Conservation (phyloP, 306 rosid species). For the Vachellia pachyceras region DNA sequence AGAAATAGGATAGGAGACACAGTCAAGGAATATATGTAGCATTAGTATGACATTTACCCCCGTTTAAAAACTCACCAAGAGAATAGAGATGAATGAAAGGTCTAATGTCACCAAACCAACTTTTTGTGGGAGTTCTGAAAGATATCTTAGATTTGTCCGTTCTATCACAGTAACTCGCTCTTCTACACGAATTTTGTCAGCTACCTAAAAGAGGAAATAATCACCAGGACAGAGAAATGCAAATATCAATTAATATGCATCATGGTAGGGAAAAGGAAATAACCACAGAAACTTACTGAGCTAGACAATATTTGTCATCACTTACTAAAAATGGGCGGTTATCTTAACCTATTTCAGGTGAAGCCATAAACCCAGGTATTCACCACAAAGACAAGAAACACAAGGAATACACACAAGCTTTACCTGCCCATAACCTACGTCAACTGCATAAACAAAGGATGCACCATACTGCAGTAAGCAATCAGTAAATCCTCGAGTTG, state of each 20-base stretch:
- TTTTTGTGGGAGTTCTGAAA: slow-evolving; percentile 79
- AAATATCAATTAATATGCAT: slow-evolving; percentile 8
- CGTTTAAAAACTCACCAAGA: slow-evolving; percentile 64
- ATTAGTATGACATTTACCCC: not conserved
- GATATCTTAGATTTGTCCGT: slow-evolving; percentile 86
- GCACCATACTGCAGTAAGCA: slow-evolving; percentile 95
- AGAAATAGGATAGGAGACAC: not conserved
- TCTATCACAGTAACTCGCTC: slow-evolving; percentile 87
- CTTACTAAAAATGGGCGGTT: not conserved
- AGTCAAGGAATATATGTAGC: slow-evolving; percentile 12
- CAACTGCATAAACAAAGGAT: slow-evolving; percentile 87
- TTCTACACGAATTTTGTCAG: slow-evolving; percentile 80
- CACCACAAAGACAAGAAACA: not conserved
- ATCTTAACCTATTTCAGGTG: not conserved
- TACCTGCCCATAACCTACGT: slow-evolving; percentile 99
- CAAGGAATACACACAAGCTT: not conserved
- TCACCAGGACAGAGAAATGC: slow-evolving; percentile 17
- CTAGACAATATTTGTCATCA: slow-evolving; percentile 76
- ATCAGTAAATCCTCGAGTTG: slow-evolving; percentile 96
- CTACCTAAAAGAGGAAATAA: slow-evolving; percentile 63
- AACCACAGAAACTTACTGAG: slow-evolving; percentile 62
- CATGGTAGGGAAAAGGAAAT: slow-evolving; percentile 32
- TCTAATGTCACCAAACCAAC: slow-evolving; percentile 94
- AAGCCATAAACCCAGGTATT: not conserved
- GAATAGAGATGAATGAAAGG: slow-evolving; percentile 95